These are phyloP conservation scores for Lactarius psammicola DNA, from an alignment of 768 basidiomycete species.

Conservation along the genomic window DNA sequence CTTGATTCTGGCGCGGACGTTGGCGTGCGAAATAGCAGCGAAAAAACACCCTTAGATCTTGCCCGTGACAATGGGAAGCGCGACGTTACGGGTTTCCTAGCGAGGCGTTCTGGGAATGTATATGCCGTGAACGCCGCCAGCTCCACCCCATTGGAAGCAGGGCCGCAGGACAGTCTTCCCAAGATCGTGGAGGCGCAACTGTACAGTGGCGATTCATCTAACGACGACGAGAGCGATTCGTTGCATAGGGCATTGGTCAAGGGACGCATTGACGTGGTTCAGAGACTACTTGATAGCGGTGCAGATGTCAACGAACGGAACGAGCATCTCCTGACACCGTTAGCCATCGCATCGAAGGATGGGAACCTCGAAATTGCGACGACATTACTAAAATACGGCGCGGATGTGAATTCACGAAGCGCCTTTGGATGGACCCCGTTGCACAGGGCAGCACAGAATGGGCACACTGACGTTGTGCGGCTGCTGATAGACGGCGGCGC, in stretches of 20 bases:
- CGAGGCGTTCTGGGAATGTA: neutral
- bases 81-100: neutral
- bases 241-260: neutral
- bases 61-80: neutral
- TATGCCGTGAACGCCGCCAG: neutral
- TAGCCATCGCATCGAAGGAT: neutral
- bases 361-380: neutral
- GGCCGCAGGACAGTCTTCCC: too few species aligned
- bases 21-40: neutral
- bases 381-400: neutral
- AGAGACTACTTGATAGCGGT: neutral
- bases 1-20: neutral
- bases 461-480: neutral
- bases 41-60: neutral
- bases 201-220: neutral
- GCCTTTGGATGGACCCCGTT: neutral
- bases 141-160: neutral
- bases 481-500: constrained; percentile 1
- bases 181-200: too few species aligned
- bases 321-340: neutral
- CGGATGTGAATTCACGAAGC: neutral
- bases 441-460: neutral
- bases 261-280: neutral
- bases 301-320: neutral
- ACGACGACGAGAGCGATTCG: neutral